phyloP scores from a whole-genome alignment of 108 stramenopile species.

The Pseudonitzschia multiseries region DNA sequence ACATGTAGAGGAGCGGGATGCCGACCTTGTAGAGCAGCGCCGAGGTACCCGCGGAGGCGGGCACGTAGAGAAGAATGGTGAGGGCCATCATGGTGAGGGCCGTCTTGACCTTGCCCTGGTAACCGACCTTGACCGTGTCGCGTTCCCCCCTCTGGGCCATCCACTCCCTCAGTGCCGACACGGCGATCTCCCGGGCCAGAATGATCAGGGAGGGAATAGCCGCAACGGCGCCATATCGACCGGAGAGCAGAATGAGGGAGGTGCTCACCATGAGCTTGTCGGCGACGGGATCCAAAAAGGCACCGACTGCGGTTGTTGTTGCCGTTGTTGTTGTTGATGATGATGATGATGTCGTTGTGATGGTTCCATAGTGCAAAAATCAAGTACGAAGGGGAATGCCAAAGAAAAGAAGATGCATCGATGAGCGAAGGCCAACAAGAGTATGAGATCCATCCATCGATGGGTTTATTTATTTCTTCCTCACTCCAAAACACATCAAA shows the following conservation, averaged over 20 bases:
- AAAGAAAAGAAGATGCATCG: background rate
- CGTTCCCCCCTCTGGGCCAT: constrained; percentile 86
- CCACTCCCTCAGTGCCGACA: constrained; percentile 94
- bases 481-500: no score
- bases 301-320: constrained; percentile 56
- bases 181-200: constrained; percentile 86
- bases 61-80: constrained; percentile 61
- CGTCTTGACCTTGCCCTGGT: constrained; percentile 86
- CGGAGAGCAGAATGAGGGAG: constrained; percentile 80
- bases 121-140: constrained; percentile 85
- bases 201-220: constrained; percentile 83
- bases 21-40: constrained; percentile 35
- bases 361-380: no score
- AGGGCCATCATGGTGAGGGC: constrained; percentile 79
- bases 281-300: constrained; percentile 96
- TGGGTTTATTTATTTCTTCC: no score
- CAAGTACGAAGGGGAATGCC: background rate
- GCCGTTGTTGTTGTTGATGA: background rate
- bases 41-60: constrained; percentile 31
- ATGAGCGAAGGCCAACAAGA: background rate
- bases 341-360: no score
- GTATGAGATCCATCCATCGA: no score
- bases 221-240: constrained; percentile 66
- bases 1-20: constrained; percentile 59
- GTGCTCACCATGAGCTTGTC: constrained; percentile 96